These are phyloP conservation scores for Diplocarpon rosae DNA, from an alignment of 2,329 filamentous ascomycete genomes.

Conservation along the genomic window DNA sequence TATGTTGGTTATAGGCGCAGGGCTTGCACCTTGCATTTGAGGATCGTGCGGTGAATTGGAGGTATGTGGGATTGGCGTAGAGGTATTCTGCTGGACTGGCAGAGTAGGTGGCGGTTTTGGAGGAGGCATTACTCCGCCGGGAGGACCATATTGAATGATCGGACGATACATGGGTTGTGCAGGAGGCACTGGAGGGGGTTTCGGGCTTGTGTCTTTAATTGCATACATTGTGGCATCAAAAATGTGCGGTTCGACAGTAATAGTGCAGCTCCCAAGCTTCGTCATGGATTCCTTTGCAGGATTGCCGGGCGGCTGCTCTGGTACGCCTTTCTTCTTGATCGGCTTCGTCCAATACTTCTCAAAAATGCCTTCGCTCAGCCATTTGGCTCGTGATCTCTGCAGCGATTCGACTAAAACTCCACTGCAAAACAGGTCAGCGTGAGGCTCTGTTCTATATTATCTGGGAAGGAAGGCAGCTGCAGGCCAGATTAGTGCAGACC, in stretches of 20 bases:
- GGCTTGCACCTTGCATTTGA: slow-evolving; percentile 10
- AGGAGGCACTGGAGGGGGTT: slow-evolving; percentile 26
- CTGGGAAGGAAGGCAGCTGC: not conserved
- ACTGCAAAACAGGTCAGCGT: slow-evolving; percentile 33
- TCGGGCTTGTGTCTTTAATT: slow-evolving; percentile 52
- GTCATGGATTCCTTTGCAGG: slow-evolving; percentile 61
- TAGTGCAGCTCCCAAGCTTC: slow-evolving; percentile 60
- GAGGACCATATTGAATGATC: slow-evolving; percentile 54
- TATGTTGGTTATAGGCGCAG: slow-evolving; percentile 8
- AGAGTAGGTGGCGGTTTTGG: slow-evolving; percentile 27
- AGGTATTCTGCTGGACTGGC: slow-evolving; percentile 22
- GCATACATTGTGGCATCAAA: slow-evolving; percentile 66
- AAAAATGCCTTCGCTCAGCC: slow-evolving; percentile 62
- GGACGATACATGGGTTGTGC: slow-evolving; percentile 35
- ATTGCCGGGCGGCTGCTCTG: slow-evolving; percentile 51
- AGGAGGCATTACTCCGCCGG: slow-evolving; percentile 46
- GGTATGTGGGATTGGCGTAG: slow-evolving; percentile 24
- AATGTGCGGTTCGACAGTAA: slow-evolving; percentile 70
- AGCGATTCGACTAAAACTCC: slow-evolving; percentile 67
- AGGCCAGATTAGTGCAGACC: slow-evolving; percentile 3
- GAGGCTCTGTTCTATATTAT: not conserved
- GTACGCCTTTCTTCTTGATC: slow-evolving; percentile 53
- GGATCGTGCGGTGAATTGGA: slow-evolving; percentile 15
- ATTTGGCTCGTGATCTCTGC: slow-evolving; percentile 59
- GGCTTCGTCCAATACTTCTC: slow-evolving; percentile 72